Conservation (phyloP, 441 rosid species). For the Biscutella laevigata region DNA sequence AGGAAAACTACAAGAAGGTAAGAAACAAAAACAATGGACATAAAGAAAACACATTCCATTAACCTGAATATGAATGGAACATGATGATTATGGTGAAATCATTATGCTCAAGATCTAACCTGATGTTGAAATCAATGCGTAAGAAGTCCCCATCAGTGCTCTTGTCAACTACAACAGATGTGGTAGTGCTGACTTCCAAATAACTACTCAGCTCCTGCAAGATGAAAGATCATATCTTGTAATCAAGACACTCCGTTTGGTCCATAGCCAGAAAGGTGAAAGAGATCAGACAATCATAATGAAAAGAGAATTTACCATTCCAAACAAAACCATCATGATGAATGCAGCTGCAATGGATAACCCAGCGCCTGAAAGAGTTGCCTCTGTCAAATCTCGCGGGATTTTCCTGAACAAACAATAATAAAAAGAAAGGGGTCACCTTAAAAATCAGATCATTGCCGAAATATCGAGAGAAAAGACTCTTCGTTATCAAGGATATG, state of each 20-base stretch:
- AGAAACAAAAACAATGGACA: background rate
- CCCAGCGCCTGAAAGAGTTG: slow-evolving; percentile 94
- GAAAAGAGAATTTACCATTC: slow-evolving; percentile 52
- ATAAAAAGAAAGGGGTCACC: background rate
- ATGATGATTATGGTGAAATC: background rate
- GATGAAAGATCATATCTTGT: slow-evolving; percentile 1
- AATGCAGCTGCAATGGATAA: slow-evolving; percentile 84
- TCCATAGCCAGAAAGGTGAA: background rate
- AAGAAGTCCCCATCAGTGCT: slow-evolving; percentile 88
- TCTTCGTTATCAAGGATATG: background rate
- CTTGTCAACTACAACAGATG: slow-evolving; percentile 79
- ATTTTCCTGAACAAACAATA: slow-evolving; percentile 59
- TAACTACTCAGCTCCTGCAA: slow-evolving; percentile 78
- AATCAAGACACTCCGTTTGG: background rate
- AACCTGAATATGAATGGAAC: background rate
- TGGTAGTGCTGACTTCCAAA: slow-evolving; percentile 63
- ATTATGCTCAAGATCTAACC: slow-evolving; percentile 30
- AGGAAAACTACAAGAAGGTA: slow-evolving; percentile 68
- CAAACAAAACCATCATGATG: slow-evolving; percentile 81
- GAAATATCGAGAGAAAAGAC: background rate
- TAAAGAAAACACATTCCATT: background rate
- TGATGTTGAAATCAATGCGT: slow-evolving; percentile 86
- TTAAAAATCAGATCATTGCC: background rate
- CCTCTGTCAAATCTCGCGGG: slow-evolving; percentile 99
- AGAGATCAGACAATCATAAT: background rate